Evolutionary conservation across 139 green algal genomes (phyloP), one percentile per base, ranked within the genome.

Genomic region (Coccomyxa sp.): DNA sequence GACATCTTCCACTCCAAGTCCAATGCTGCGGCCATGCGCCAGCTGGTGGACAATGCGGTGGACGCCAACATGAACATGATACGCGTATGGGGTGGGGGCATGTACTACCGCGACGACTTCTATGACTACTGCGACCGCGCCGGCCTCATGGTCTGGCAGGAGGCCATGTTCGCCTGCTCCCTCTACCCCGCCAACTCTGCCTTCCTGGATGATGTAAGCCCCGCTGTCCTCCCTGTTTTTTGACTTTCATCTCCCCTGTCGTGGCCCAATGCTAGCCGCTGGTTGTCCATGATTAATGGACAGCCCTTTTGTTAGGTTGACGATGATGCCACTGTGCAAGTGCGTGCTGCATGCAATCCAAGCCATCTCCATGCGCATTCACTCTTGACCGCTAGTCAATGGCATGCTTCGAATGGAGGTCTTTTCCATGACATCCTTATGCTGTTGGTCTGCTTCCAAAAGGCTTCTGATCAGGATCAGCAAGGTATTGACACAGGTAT

Each of bases 1-100:
- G 75, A 92, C 74, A 58, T 94, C 16, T 76, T 94, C 27, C 88
- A 88, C 82, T 87, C 74, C 3, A 77, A 77, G 0, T 86, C 85
- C 1, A 86, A 71, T 0, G 38, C 31, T 17, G 67, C 78, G 0
- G 60, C 77, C n/a, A 77, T 91, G 66, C 38, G 28, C n/a, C 60
- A 58, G 15, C 77, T 94, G 82, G 86, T 96, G 66, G 60, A 57
- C 0, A 82, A 82, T 13, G 89, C 91, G 13, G 77, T 88, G 79
- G 85, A 58, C 0, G 91, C 89, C 38, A 85, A 92, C 82, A 93
- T 96, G 88, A 97, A 97, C 89, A 95, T 94, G 91, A 76, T 97
- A 4, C 86, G 94, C 16, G 88, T 96, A 28, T 97, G 94, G 90
- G 90, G 90, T 66, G 85, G 83, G 23, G 85, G 83, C 30, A 85